phyloP scores from a whole-genome alignment of 2,329 filamentous ascomycete genomes.

The Trichoderma koningiopsis region DNA sequence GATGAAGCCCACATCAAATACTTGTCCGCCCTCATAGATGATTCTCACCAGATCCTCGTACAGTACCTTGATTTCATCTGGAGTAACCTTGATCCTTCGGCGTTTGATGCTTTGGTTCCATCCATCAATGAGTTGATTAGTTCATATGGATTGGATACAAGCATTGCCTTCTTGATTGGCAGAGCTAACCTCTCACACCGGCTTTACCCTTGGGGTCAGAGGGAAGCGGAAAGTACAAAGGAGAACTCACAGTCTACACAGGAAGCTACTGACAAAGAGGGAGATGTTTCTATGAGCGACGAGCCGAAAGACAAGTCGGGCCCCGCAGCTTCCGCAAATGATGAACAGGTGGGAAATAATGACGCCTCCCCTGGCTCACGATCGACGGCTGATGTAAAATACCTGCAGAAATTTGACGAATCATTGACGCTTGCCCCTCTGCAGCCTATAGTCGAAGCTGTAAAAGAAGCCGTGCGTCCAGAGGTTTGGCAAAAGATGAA shows the following conservation, averaged over 20 bases:
- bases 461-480: slow-evolving; percentile 62
- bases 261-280: slow-evolving; percentile 51
- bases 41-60: slow-evolving; percentile 79
- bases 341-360: slow-evolving; percentile 39
- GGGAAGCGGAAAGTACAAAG: slow-evolving; percentile 37
- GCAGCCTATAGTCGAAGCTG: slow-evolving; percentile 70
- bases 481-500: slow-evolving; percentile 71
- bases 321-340: slow-evolving; percentile 33
- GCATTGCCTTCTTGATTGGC: slow-evolving; percentile 82
- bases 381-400: slow-evolving; percentile 32
- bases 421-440: slow-evolving; percentile 48
- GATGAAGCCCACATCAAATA: slow-evolving; percentile 83
- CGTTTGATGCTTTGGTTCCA: slow-evolving; percentile 80
- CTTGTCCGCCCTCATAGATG: slow-evolving; percentile 83
- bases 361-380: slow-evolving; percentile 24
- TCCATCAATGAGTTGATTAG: slow-evolving; percentile 71
- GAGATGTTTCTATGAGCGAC: slow-evolving; percentile 56
- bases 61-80: slow-evolving; percentile 90
- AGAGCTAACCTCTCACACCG: slow-evolving; percentile 72
- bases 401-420: slow-evolving; percentile 41
- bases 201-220: slow-evolving; percentile 51
- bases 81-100: slow-evolving; percentile 71
- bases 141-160: slow-evolving; percentile 77
- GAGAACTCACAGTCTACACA: slow-evolving; percentile 34
- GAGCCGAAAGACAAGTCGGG: slow-evolving; percentile 34